phyloP scores from a whole-genome alignment of 306 rosid species.

The Comarum palustre region DNA sequence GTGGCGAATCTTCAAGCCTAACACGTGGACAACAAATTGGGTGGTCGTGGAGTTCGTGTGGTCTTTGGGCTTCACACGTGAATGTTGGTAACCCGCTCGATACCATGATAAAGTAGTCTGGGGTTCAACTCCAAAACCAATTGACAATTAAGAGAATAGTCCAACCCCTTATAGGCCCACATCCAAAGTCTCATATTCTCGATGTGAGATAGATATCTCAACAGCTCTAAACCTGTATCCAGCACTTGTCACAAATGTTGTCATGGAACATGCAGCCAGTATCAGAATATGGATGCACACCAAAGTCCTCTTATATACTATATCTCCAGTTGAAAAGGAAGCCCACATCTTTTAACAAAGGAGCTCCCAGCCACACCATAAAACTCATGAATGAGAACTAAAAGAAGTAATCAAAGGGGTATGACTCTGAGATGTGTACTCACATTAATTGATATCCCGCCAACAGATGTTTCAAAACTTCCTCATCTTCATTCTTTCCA shows the following conservation, averaged over 20 bases:
- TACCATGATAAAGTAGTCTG: no score
- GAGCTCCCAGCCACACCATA: not conserved
- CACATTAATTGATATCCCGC: not conserved
- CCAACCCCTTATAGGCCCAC: no score
- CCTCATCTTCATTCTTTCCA: constrained; percentile 63
- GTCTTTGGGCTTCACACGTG: no score
- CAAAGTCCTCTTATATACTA: not conserved
- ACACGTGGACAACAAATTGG: no score
- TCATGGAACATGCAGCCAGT: not conserved
- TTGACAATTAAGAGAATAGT: no score
- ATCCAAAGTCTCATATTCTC: no score
- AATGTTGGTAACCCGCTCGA: no score
- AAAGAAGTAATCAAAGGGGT: not conserved
- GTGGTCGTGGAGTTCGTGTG: no score
- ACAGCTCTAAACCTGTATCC: not conserved
- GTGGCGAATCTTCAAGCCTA: no score
- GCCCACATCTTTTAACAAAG: not conserved
- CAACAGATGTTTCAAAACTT: constrained; percentile 17
- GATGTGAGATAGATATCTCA: no score
- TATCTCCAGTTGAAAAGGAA: not conserved
- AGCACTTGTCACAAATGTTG: not conserved
- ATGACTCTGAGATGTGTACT: not conserved
- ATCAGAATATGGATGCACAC: not conserved
- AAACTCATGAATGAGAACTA: not conserved
- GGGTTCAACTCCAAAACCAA: no score